Evolutionary conservation across 768 basidiomycete genomes (phyloP), one percentile per base, ranked within the genome.

Genomic region (Saitozyma sp.): DNA sequence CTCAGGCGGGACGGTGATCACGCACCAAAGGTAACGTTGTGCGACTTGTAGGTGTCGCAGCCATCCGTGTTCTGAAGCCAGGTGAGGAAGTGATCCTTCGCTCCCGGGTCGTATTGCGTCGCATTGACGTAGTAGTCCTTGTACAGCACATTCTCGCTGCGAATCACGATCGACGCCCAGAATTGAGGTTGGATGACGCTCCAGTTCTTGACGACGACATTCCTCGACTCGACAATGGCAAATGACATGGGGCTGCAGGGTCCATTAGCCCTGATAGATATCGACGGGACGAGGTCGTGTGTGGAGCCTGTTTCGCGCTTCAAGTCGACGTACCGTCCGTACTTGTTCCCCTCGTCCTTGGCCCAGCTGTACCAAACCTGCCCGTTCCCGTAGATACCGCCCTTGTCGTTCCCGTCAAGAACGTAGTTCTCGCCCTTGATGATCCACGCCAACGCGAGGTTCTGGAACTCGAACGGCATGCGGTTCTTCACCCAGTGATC

Each of bases 361-460:
- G 79, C 77, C 56, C 77, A 78, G 56, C 78, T 74, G 63, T 83
- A 83, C 82, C 82, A 83, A 2, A 79, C 69, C 58, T 82, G 81
- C 16, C 82, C 82, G 49, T 82, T 82, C 8, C 82, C 82, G 59
- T 81, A 79, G 53, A 83, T 80, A 6, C 82, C 82, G 19, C 82
- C 66, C 85, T 86, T 80, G 80, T 90, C 63, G 87, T 91, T 9
- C 87, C 88, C 37, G 88, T 91, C 55, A 83, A 88, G 74, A 87
- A 87, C 66, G 85, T 90, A 69, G 84, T 85, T 77, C 80, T 84
- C 29, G 0, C 82, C 82, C 17, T 77, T 80, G 39, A 82, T 72
- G 59, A 80, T 69, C 61, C 66, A 82, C 5, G 79, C 82, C 7
- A 81, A 74, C 37, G 73, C 78, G 62, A 78, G 76, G 59, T 83